Base-by-base conservation (phyloP, 371 early-diverging fungal species). In the Syncephalis plumigaleata region DNA sequence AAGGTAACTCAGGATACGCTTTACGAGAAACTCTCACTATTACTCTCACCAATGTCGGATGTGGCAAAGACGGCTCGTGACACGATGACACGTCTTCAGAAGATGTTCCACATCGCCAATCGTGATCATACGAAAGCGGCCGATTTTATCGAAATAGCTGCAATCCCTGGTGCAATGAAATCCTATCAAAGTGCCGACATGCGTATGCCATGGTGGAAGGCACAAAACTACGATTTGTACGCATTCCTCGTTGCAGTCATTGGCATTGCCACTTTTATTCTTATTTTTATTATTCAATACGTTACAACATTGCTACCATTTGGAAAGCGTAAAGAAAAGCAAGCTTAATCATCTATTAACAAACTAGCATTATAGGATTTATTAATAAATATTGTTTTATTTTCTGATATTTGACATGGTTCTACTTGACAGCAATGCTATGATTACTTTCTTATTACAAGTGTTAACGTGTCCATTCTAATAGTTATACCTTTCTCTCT, bases 191-290 rank as follows among this genome's bases (percentile, higher is more conserved):
- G 22, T 13, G 43, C 43, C 3, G 21, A 43, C 43, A 13, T 3
- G 20, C 43, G 43, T 21, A 43, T 43, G 43, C 20, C 43, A 22
- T 43, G 43, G 43, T 43, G 43, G 43, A 43, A 43, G 21, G 43
- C 43, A 11, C 16, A 43, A 13, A 43, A 43, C 24, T 11, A 22
- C 24, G 21, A 43, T 43, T 22, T 43, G 21, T 43, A 24, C 13
- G 20, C 22, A 5, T 13, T 52, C 7, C 11, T 31, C 11, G 31
- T 11, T 31, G 31, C n/a, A n/a, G n/a, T n/a, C n/a, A n/a, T 31
- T 31, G 4, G 4, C 11, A 7, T 31, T 11, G 31, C 31, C 31
- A 31, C 11, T 31, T 31, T 31, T 31, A 31, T 31, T 31, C n/a
- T n/a, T n/a, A n/a, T n/a, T n/a, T n/a, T n/a, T n/a, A n/a, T n/a